A percentile compares a stretch with the other conserved stretches of the same genome.
Conservation (phyloP, 2,329 filamentous ascomycete species). For the Cladosporium halotolerans region DNA sequence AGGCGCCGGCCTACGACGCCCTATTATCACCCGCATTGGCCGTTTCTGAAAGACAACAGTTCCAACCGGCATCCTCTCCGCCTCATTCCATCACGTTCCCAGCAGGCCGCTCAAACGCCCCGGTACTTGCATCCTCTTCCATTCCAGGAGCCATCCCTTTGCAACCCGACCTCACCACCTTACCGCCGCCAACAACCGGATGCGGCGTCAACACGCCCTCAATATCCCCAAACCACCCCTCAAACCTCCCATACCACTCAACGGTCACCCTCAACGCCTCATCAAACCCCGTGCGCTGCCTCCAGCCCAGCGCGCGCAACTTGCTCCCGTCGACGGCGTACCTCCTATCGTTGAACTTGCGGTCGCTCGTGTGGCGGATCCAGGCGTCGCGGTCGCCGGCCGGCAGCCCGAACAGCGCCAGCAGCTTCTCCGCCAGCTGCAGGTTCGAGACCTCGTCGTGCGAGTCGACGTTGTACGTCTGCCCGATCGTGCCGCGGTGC, state of each 20-base stretch:
- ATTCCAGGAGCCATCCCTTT: neutral
- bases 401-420: slow-evolving; percentile 54
- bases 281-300: slow-evolving; percentile 58
- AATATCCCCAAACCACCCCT: slow-evolving; percentile 68
- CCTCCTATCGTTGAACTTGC: slow-evolving; percentile 70
- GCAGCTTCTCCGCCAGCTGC: slow-evolving; percentile 58
- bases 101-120: neutral
- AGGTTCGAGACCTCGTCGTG: slow-evolving; percentile 71
- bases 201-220: slow-evolving; percentile 61
- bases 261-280: slow-evolving; percentile 60
- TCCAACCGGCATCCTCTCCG: no score
- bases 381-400: slow-evolving; percentile 47
- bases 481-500: slow-evolving; percentile 66
- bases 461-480: slow-evolving; percentile 78
- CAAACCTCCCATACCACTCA: slow-evolving; percentile 62
- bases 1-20: no score
- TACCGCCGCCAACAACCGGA: slow-evolving; percentile 35
- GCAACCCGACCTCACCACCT: slow-evolving; percentile 3
- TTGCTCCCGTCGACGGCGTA: slow-evolving; percentile 68
- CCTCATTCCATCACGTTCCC: neutral
- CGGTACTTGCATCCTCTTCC: neutral
- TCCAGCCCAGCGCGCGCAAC: slow-evolving; percentile 61
- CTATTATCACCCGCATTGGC: no score
- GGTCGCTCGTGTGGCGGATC: slow-evolving; percentile 69
- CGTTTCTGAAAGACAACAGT: no score